phyloP scores from a whole-genome alignment of 768 basidiomycete species.

The Trametes elegans region DNA sequence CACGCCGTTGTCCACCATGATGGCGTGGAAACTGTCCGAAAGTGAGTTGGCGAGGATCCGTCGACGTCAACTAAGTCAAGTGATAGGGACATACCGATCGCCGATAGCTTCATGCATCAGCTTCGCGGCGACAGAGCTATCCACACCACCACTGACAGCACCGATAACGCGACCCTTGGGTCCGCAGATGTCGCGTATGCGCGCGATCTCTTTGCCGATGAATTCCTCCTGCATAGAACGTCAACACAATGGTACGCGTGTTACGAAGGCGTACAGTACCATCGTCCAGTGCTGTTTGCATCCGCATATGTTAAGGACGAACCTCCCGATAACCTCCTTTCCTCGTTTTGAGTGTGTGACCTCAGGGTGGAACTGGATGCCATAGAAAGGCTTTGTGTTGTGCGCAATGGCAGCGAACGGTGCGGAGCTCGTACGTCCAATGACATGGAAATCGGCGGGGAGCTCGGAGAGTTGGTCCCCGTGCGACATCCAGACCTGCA shows the following conservation, averaged over 20 bases:
- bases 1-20: constrained; percentile 99
- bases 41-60: constrained; percentile 1
- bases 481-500: constrained; percentile 99
- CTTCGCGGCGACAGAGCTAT: constrained; percentile 97
- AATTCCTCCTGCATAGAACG: constrained; percentile 75
- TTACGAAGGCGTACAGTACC: too few species aligned
- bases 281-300: constrained; percentile 90
- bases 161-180: constrained; percentile 95
- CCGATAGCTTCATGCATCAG: constrained; percentile 99
- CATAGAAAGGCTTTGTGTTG: constrained; percentile 83
- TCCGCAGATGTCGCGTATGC: constrained; percentile 94
- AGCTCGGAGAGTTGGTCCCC: constrained; percentile 87
- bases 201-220: constrained; percentile 92
- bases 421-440: constrained; percentile 82
- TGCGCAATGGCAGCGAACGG: constrained; percentile 95
- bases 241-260: neutral
- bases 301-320: constrained; percentile 81
- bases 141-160: constrained; percentile 96
- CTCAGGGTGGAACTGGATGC: constrained; percentile 98
- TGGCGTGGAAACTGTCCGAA: constrained; percentile 84
- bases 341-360: constrained; percentile 93
- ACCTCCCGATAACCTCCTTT: constrained; percentile 83
- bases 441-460: constrained; percentile 82
- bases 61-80: neutral
- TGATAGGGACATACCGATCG: constrained; percentile 61